These are phyloP conservation scores for Coemansia sp. DNA, from an alignment of 192 early-diverging fungal genomes.

Conservation along the genomic window DNA sequence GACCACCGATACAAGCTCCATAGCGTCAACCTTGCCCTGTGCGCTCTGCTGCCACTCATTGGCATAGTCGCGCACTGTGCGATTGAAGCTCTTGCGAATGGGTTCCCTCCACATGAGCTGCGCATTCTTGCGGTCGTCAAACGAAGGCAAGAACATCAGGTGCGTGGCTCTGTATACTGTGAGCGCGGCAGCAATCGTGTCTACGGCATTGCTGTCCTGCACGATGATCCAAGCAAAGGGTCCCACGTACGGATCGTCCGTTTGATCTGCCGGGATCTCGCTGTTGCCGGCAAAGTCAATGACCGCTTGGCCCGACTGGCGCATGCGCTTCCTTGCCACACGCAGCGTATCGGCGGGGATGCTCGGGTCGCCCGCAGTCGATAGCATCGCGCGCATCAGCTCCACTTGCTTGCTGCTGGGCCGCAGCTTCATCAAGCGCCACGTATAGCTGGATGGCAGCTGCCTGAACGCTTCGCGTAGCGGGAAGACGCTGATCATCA, in stretches of 20 bases:
- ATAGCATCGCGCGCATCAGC: background rate
- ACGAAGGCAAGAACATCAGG: background rate
- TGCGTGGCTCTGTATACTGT: background rate
- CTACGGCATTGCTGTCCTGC: background rate
- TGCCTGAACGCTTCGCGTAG: too few relatives aligned
- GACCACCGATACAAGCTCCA: background rate
- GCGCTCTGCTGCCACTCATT: background rate
- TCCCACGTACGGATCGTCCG: background rate
- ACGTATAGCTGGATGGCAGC: background rate
- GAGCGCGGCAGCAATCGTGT: background rate
- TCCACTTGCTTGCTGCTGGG: background rate
- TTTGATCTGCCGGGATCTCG: background rate
- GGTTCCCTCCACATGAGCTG: background rate
- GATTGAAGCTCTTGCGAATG: background rate
- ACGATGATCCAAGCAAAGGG: background rate
- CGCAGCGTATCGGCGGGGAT: background rate
- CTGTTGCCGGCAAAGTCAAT: background rate
- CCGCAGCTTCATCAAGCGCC: background rate
- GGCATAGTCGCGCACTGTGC: background rate
- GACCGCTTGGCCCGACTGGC: slow-evolving; percentile 3
- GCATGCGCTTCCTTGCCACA: background rate
- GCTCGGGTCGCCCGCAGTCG: background rate
- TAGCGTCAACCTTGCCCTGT: background rate
- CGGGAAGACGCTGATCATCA: too few relatives aligned
- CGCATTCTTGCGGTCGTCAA: background rate